Evolutionary conservation across 305 asterid species (phyloP), one percentile per base, ranked within the genome.

Genomic region (Rubia peregrina): DNA sequence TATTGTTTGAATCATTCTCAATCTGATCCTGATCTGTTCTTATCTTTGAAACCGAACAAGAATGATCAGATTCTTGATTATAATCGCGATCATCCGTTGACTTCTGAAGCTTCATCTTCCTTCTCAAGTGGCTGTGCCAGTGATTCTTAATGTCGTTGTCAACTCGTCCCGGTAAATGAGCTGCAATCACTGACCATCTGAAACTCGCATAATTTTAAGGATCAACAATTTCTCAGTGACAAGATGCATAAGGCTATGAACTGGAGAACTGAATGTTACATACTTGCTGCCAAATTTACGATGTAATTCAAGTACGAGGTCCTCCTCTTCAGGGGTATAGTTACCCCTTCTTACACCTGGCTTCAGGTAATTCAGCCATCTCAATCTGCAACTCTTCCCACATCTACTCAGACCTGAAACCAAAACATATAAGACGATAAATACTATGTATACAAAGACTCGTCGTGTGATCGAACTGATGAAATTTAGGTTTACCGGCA

Each of bases 161-260:
- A 0, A 86, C 80, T 77, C 91, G 73, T 60, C 87, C 95, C 0
- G 83, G 80, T 30, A 89, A 68, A 2, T 59, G 61, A 56, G 46
- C 63, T 7, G 92, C 86, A 42, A 89, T 89, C 9, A 73, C 67
- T 5, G 95, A 81, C 95, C 90, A 89, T 73, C 95, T 87, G 74
- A 0, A 53, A 66, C 6, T 5, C 9, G 7, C 11, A 2, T 17
- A 24, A 0, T n/a, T 5, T 71, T 46, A 16, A 57, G 3, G 62
- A 6, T 0, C 9, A 14, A n/a, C 40, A 61, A 40, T 22, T 9
- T 26, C 2, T 61, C 22, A 51, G 22, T 17, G 59, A 51, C 7
- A 51, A 51, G 11, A 51, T 14, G 38, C 30, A 26, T 7, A n/a
- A 49, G 10, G 10, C 51, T 10, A 9, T 4, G 16, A 3, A 3